A percentile compares a stretch with the other conserved stretches of the same genome.
Evolutionary conservation across 2,329 filamentous ascomycete species (phyloP).

Genomic region (Exophiala calicioides): DNA sequence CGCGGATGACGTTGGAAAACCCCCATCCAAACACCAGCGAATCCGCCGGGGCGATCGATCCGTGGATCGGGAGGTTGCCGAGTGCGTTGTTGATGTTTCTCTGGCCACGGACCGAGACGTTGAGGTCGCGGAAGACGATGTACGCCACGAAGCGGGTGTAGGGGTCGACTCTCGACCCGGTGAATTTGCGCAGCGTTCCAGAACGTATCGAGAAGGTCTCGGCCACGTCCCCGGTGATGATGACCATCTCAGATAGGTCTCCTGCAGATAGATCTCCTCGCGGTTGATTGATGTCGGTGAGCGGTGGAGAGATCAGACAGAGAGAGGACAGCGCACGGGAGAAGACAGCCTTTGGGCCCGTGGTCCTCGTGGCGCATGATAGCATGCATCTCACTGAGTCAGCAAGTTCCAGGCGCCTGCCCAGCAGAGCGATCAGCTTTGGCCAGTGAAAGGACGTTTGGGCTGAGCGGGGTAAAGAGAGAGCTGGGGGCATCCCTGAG

Average conservation of each 20-base stretch:
- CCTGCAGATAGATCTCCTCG: no score
- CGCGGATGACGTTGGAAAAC: constrained; percentile 22
- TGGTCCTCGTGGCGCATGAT: not conserved
- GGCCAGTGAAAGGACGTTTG: no score
- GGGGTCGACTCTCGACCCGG: constrained; percentile 21
- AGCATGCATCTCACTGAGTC: not conserved
- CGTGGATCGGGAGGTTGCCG: constrained; percentile 23
- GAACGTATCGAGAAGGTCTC: constrained; percentile 13
- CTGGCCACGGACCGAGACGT: constrained; percentile 25
- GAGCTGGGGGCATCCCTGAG: no score
- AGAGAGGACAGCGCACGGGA: not conserved
- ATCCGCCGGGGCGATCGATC: constrained; percentile 18
- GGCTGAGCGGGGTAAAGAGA: no score
- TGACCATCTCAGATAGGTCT: constrained; percentile 10
- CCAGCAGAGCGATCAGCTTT: no score
- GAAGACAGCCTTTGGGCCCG: not conserved
- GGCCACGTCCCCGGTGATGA: constrained; percentile 11
- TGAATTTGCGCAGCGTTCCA: constrained; percentile 14
- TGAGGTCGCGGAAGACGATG: constrained; percentile 24
- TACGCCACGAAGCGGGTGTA: constrained; percentile 26
- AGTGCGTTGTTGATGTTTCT: constrained; percentile 27
- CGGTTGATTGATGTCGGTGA: no score
- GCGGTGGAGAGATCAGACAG: not conserved
- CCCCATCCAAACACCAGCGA: constrained; percentile 28
- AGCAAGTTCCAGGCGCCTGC: no score